Evolutionary conservation across 148 eudicot genomes (phyloP).

Genomic region (Rhododendron kiyosumense): DNA sequence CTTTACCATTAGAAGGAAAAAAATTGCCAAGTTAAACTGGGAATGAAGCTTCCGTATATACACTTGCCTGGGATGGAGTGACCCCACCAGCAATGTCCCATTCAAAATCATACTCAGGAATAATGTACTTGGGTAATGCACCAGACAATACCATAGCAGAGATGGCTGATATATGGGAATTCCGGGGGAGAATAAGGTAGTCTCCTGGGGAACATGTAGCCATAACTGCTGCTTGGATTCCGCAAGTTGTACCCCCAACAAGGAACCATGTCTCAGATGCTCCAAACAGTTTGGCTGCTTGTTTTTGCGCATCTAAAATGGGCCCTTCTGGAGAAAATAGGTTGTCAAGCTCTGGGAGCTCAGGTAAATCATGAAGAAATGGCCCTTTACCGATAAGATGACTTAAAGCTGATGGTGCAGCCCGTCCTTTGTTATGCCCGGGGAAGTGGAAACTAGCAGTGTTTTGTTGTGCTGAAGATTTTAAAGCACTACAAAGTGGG

Average conservation of each 20-base stretch:
- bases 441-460: constrained; percentile 82
- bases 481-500: constrained; percentile 61
- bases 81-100: constrained; percentile 71
- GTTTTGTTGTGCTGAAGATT: constrained; percentile 52
- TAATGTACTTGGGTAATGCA: constrained; percentile 56
- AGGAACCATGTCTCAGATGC: constrained; percentile 89
- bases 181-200: constrained; percentile 67
- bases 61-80: constrained; percentile 64
- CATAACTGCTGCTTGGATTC: constrained; percentile 75
- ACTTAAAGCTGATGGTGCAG: constrained; percentile 62
- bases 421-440: constrained; percentile 73
- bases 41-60: background rate
- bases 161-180: constrained; percentile 65
- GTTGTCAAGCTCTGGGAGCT: constrained; percentile 67
- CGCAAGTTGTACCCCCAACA: constrained; percentile 91
- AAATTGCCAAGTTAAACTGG: background rate
- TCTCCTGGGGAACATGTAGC: constrained; percentile 79
- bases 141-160: constrained; percentile 77
- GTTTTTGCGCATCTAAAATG: constrained; percentile 59
- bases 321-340: constrained; percentile 67
- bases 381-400: constrained; percentile 55
- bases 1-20: background rate
- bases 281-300: constrained; percentile 68
- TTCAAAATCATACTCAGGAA: constrained; percentile 49
- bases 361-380: constrained; percentile 57